Evolutionary conservation across 345 rosid species (phyloP).

Genomic region (Hibiscus mutabilis): DNA sequence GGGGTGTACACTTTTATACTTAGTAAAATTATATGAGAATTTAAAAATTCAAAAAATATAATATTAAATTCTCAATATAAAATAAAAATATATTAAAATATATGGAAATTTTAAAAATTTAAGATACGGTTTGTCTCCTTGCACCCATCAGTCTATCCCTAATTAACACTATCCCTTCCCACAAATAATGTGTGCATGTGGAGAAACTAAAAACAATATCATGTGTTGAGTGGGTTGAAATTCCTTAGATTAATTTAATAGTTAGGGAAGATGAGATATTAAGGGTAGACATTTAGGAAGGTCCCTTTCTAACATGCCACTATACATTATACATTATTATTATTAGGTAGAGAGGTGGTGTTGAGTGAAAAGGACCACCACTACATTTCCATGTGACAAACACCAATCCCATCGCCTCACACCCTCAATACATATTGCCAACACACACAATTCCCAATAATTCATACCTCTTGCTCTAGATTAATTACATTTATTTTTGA

Average conservation of each 20-base stretch:
- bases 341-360: neutral
- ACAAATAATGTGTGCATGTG: neutral
- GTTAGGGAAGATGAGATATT: neutral
- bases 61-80: no score
- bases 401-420: neutral
- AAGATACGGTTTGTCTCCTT: no score
- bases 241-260: neutral
- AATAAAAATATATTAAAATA: no score
- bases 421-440: neutral
- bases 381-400: neutral
- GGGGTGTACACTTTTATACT: no score
- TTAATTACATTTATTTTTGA: no score
- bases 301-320: constrained; percentile 15
- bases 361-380: constrained; percentile 23
- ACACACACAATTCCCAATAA: neutral
- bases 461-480: neutral
- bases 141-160: no score
- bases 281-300: neutral
- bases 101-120: no score
- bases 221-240: neutral
- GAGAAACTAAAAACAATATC: neutral
- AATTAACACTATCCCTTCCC: neutral
- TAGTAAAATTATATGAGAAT: no score
- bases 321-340: constrained; percentile 11
- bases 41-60: no score